Conservation (phyloP, 495 filamentous ascomycete species). For the Neurospora sp. region DNA sequence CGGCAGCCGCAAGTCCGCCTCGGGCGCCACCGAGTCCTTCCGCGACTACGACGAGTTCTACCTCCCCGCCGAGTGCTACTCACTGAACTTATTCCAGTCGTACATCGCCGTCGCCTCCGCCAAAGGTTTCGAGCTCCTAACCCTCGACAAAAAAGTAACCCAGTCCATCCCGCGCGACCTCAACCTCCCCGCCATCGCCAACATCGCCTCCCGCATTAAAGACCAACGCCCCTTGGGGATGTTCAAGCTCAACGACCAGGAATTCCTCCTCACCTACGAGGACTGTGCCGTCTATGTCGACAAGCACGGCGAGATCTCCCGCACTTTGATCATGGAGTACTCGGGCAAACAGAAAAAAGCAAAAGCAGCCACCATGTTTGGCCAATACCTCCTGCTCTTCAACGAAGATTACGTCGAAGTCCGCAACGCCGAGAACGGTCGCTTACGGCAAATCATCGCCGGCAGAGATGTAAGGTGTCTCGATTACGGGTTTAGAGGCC, state of each 20-base stretch:
- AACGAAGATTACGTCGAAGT: constrained; percentile 90
- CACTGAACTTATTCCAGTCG: constrained; percentile 90
- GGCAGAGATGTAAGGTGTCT: constrained; percentile 79
- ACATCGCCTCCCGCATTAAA: constrained; percentile 70
- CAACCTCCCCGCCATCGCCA: constrained; percentile 58
- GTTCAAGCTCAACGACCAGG: constrained; percentile 87
- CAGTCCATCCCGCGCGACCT: constrained; percentile 78
- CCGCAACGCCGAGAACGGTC: constrained; percentile 89
- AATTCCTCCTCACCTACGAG: constrained; percentile 89
- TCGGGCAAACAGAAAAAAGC: constrained; percentile 82
- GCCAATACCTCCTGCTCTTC: constrained; percentile 72
- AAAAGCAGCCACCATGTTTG: constrained; percentile 61
- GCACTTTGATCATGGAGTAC: constrained; percentile 93
- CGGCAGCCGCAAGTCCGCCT: constrained; percentile 32
- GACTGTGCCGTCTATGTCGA: constrained; percentile 97
- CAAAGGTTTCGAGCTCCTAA: constrained; percentile 92
- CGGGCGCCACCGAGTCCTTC: constrained; percentile 86
- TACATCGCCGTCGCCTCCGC: constrained; percentile 84
- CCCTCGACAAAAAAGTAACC: constrained; percentile 88
- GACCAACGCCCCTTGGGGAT: constrained; percentile 83
- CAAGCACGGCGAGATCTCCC: constrained; percentile 90
- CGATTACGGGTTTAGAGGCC: constrained; percentile 66
- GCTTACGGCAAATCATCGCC: constrained; percentile 85
- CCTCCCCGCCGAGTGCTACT: constrained; percentile 90
- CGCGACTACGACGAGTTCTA: constrained; percentile 98